A percentile compares a stretch with the other conserved stretches of the same genome.
Conservation (phyloP, 2,329 filamentous ascomycete genomes). For the Botrytis porri region DNA sequence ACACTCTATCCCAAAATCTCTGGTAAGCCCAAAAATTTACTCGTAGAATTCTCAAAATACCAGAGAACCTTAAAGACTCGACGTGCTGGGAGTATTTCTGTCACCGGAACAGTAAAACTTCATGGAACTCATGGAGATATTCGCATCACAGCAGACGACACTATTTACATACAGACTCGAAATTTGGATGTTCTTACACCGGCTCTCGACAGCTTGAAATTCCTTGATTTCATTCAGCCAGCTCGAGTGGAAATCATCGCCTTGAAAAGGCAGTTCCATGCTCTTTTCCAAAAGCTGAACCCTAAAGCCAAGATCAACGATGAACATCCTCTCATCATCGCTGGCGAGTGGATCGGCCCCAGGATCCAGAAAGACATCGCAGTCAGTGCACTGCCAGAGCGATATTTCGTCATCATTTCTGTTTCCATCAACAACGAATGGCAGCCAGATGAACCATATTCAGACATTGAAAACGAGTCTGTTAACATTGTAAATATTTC, state of each 20-base stretch:
- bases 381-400: constrained; percentile 19
- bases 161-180: constrained; percentile 26
- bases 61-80: background rate
- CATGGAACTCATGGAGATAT: constrained; percentile 32
- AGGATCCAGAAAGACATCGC: constrained; percentile 28
- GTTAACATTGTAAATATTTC: constrained; percentile 28
- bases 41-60: background rate
- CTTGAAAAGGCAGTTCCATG: constrained; percentile 18
- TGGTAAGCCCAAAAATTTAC: constrained; percentile 3
- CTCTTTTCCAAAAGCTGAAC: constrained; percentile 23
- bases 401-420: constrained; percentile 30
- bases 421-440: constrained; percentile 27
- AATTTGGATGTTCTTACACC: constrained; percentile 17
- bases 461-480: constrained; percentile 24
- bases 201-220: background rate
- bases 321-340: constrained; percentile 28
- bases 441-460: constrained; percentile 26
- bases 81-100: constrained; percentile 1
- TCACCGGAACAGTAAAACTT: constrained; percentile 32
- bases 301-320: constrained; percentile 6
- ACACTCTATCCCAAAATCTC: constrained; percentile 4
- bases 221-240: background rate
- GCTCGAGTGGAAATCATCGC: background rate
- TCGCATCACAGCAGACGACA: constrained; percentile 23
- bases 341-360: constrained; percentile 32